Evolutionary conservation across 768 basidiomycete genomes (phyloP), one percentile per base, ranked within the genome.

Genomic region (Lactarius deliciosus): DNA sequence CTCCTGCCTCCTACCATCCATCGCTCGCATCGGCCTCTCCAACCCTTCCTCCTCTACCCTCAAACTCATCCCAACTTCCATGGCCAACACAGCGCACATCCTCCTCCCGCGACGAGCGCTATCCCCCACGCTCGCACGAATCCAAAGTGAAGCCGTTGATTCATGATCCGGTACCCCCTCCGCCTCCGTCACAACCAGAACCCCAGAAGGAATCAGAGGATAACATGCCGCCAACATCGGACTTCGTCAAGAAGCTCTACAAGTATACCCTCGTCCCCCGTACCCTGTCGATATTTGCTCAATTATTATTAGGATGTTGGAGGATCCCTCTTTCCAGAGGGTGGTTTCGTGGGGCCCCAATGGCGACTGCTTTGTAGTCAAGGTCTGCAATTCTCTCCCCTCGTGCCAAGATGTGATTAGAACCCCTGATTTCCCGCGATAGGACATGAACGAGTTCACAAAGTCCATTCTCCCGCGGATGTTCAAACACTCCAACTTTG

Each of bases 401-500:
- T n/a, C 25, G n/a, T 55, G 57, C 66, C 57, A 57, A 53, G 57
- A 53, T 67, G 66, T 53, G 57, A 64, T 57, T 56, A 36, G 58
- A 55, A 60, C 57, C 57, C 38, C 66, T 67, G 66, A 67, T 56
- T 57, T 55, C 43, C 54, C 56, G 47, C 70, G 66, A 67, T 67
- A 82, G 84, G 94, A 96, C 81, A 96, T 96, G 91, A 96, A 93
- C 78, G 93, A 94, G 72, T 96, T 96, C 78, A 95, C 94, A 43
- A 94, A 93, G 77, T 86, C 83, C 75, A 82, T 96, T 75, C 84
- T 96, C 9, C 94, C 94, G 8, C 88, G 90, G 43, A 87, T 94
- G 82, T 96, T 96, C 86, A 95, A 96, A 76, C 94, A 96, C 75
- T 93, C 91, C 8, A 96, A 96, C 74, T 96, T 96, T 76, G 94